These are phyloP conservation scores for Stevia rebaudiana DNA, from an alignment of 140 eudicot species.

Conservation along the genomic window DNA sequence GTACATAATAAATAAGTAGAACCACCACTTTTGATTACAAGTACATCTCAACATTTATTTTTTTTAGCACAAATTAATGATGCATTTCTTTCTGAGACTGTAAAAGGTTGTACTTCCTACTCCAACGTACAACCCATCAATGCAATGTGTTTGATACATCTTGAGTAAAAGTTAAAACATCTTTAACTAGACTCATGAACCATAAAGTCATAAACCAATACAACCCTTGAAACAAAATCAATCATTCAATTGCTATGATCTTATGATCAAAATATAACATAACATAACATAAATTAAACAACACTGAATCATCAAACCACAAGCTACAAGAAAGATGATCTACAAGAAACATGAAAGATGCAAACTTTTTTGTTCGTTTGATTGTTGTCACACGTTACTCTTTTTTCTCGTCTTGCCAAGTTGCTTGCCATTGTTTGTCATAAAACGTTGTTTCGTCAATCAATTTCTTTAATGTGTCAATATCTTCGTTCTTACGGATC, in stretches of 20 bases:
- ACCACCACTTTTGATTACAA: not conserved
- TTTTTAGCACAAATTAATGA: not conserved
- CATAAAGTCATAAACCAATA: not conserved
- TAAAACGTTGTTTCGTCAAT: constrained; percentile 88
- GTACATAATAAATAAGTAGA: constrained; percentile 20
- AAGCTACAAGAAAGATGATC: constrained; percentile 35
- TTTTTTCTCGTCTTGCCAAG: constrained; percentile 91
- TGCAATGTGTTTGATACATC: too few relatives aligned
- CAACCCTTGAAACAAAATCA: not conserved
- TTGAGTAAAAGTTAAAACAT: too few relatives aligned
- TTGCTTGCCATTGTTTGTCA: constrained; percentile 99
- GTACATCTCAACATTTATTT: constrained; percentile 11
- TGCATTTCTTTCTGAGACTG: not conserved
- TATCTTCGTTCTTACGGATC: constrained; percentile 84
- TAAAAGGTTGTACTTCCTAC: not conserved
- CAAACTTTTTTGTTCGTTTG: constrained; percentile 14
- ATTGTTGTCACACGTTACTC: constrained; percentile 2
- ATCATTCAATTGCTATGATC: constrained; percentile 6
- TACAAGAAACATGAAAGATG: constrained; percentile 28
- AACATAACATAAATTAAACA: constrained; percentile 16
- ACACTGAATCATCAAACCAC: constrained; percentile 24
- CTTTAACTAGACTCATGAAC: too few relatives aligned
- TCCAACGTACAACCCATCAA: constrained; percentile 5
- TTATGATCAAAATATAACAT: constrained; percentile 20
- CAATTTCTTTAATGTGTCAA: constrained; percentile 71